Percentiles rank a stretch among this genome's conserved stretches.
Evolutionary conservation across 2,329 filamentous ascomycete species (phyloP).

Genomic region (Trichoderma simmonsii): DNA sequence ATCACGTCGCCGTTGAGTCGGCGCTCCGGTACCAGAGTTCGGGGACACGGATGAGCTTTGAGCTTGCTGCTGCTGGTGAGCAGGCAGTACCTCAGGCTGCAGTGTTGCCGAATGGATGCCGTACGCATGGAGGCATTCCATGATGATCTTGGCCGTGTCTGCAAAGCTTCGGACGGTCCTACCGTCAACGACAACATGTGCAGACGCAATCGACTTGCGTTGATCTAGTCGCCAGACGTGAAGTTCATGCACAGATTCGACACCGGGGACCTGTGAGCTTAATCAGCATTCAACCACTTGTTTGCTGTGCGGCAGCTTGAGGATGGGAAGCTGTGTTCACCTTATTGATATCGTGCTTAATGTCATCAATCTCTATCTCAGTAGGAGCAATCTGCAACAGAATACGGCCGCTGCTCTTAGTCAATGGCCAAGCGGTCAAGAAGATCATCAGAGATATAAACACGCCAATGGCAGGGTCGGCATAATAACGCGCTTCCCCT

Average conservation of each 20-base stretch:
- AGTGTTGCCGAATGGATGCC: slow-evolving; percentile 70
- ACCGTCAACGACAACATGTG: slow-evolving; percentile 63
- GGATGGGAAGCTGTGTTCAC: slow-evolving; percentile 32
- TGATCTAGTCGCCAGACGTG: slow-evolving; percentile 74
- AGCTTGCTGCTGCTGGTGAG: neutral
- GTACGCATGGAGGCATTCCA: slow-evolving; percentile 69
- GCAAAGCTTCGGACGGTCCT: slow-evolving; percentile 57
- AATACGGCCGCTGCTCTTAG: slow-evolving; percentile 61
- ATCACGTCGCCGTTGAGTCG: slow-evolving; percentile 21
- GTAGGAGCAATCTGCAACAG: slow-evolving; percentile 64
- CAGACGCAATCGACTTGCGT: slow-evolving; percentile 65
- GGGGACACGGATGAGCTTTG: slow-evolving; percentile 17
- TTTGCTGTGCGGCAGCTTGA: neutral
- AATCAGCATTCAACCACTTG: neutral
- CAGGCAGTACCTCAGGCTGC: slow-evolving; percentile 55
- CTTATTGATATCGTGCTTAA: slow-evolving; percentile 67
- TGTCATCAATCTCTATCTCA: slow-evolving; percentile 57
- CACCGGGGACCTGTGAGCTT: slow-evolving; percentile 55
- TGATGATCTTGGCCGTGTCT: slow-evolving; percentile 57
- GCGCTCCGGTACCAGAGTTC: slow-evolving; percentile 20
- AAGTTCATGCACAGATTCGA: slow-evolving; percentile 66
- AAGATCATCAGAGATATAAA: slow-evolving; percentile 73
- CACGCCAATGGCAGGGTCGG: slow-evolving; percentile 66
- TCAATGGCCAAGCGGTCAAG: slow-evolving; percentile 58
- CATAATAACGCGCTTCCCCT: slow-evolving; percentile 61